Conservation (phyloP, 306 rosid genomes). For the Carpinus viminea region DNA sequence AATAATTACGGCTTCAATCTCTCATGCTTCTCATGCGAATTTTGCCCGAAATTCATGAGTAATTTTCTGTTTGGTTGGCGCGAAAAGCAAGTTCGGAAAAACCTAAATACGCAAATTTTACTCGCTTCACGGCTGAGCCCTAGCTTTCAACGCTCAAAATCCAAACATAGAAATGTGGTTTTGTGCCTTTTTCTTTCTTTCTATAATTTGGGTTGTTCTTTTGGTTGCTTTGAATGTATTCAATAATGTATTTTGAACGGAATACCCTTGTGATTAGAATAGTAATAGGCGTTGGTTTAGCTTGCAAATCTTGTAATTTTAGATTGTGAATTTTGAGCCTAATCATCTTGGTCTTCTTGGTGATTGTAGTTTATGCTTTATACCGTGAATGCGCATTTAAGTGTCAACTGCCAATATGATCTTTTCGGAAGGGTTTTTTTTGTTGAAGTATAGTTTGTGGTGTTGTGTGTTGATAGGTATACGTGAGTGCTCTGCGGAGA, state of each 20-base stretch:
- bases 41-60: neutral
- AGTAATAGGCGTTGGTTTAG: neutral
- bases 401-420: neutral
- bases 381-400: neutral
- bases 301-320: no score
- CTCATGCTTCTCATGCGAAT: neutral
- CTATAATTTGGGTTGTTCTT: no score
- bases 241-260: no score
- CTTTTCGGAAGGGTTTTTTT: neutral
- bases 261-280: no score
- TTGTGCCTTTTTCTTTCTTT: no score
- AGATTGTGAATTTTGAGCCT: no score
- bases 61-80: neutral
- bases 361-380: no score
- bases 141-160: neutral
- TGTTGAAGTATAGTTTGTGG: neutral
- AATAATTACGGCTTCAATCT: neutral
- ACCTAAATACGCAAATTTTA: neutral
- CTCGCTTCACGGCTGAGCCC: neutral
- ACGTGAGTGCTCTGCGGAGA: neutral
- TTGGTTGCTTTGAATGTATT: no score
- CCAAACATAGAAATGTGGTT: no score
- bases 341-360: no score
- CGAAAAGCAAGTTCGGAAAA: neutral
- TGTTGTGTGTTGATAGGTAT: neutral